Evolutionary conservation across 2,329 filamentous ascomycete genomes (phyloP), one percentile per base, ranked within the genome.

Genomic region (Alternaria consortialis): DNA sequence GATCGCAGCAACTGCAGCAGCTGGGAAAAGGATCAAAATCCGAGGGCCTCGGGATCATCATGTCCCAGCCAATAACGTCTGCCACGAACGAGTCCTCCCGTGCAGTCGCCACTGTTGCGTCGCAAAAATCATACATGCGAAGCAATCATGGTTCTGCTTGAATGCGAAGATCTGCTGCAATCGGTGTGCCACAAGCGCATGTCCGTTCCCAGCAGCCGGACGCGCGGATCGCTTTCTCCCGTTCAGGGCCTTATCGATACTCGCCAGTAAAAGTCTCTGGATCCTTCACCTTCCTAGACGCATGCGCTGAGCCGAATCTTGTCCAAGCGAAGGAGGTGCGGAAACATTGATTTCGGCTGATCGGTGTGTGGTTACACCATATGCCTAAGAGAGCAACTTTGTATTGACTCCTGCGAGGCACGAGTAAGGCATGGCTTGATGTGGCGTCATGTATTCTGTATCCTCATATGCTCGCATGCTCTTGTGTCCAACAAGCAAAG

Each of bases 261-360:
- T 15, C 20, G 46, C 46, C 32, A 50, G 42, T 20, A 52, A 43
- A 40, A 40, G 34, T 13, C 43, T 50, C 34, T 40, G 23, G 13
- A 42, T 56, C 43, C 25, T 34, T n/a, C 44, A 42, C 20, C 17
- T 51, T 42, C 34, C 44, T 25, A 20, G 12, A 29, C 15, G 11
- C 47, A 51, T 57, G 46, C 54, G 39, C 46, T 52, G 29, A 52
- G 54, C 54, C 46, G 37, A 40, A 36, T 57, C 36, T 27, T 40
- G 29, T 52, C 37, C 37, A 57, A 57, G 44, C 54, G 54, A 57
- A 43, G 54, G 54, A 42, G 46, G 44, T 51, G 36, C 46, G 36
- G 46, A 23, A 43, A 27, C 29, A 20, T 31, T 51, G 15, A 5
- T 42, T 47, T 31, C 12, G 9, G 25, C 54, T 42, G 54, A 56